Conservation (phyloP, 306 rosid genomes). For the Sechiopsis laciniata region DNA sequence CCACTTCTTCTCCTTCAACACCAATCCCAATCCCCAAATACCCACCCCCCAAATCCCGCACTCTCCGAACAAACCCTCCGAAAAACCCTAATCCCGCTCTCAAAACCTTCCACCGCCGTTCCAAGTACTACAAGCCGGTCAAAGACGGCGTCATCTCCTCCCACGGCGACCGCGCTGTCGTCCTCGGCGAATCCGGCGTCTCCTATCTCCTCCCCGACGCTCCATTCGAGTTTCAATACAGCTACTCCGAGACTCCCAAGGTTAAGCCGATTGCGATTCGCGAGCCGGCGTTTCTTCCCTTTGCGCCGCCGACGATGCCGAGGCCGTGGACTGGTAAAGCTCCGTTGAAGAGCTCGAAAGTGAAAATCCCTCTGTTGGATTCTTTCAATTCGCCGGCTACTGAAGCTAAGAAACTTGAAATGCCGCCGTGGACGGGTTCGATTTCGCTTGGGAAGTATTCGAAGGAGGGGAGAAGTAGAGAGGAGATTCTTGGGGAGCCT, state of each 20-base stretch:
- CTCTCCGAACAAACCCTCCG: conserved; percentile 4
- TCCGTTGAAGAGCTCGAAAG: conserved; percentile 74
- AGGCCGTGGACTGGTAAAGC: conserved; percentile 98
- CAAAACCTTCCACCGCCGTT: conserved; percentile 49
- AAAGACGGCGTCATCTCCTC: conserved; percentile 42
- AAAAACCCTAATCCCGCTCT: conserved; percentile 46
- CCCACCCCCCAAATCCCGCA: conserved; percentile 38
- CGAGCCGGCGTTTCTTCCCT: conserved; percentile 86
- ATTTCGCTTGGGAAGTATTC: conserved; percentile 49
- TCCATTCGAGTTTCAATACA: conserved; percentile 86
- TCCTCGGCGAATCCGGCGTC: conserved; percentile 75
- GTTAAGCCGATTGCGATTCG: conserved; percentile 81
- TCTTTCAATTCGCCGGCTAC: conserved; percentile 54
- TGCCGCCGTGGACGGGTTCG: conserved; percentile 44
- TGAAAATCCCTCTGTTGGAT: conserved; percentile 64
- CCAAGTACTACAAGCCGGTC: conserved; percentile 76
- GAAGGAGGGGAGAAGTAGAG: conserved; percentile 44
- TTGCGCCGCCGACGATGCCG: conserved; percentile 83
- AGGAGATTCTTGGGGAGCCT: conserved; percentile 82
- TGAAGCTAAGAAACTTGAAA: conserved; percentile 54
- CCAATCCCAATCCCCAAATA: conserved; percentile 50
- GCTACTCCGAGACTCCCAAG: conserved; percentile 88
- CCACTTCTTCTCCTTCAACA: conserved; percentile 28
- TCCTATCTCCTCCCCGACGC: conserved; percentile 87
- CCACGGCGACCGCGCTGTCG: conserved; percentile 63